Percentiles rank a stretch among this genome's conserved stretches.
These are phyloP conservation scores for Podaxis pistillaris DNA, from an alignment of 768 basidiomycete species.

Conservation along the genomic window DNA sequence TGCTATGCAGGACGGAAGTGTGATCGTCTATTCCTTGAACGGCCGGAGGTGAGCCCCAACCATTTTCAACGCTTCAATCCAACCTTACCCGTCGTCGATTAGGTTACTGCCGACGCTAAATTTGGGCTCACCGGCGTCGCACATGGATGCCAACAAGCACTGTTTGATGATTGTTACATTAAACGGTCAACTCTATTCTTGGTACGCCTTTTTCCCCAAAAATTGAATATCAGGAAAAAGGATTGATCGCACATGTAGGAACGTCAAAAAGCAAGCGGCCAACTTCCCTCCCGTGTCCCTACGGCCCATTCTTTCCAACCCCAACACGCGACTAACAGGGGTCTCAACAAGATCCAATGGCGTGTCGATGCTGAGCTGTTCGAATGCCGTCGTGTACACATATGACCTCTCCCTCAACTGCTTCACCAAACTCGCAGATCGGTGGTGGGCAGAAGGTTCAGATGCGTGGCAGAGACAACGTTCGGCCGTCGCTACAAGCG, in stretches of 20 bases:
- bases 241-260: conserved; percentile 44
- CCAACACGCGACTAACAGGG: conserved; percentile 60
- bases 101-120: conserved; percentile 79
- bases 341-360: conserved; percentile 78
- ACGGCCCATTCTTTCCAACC: conserved; percentile 51
- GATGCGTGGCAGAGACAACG: conserved; percentile 72
- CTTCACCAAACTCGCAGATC: conserved; percentile 76
- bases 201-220: conserved; percentile 42
- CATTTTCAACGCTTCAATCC: conserved; percentile 5
- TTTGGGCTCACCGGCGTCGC: conserved; percentile 68
- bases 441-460: conserved; percentile 85
- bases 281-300: conserved; percentile 69
- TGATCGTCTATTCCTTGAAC: conserved; percentile 82
- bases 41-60: conserved; percentile 67
- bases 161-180: conserved; percentile 73
- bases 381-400: conserved; percentile 75
- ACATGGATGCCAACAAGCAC: conserved; percentile 64
- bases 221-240: neutral
- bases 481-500: neutral
- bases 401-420: conserved; percentile 67
- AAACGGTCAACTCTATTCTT: conserved; percentile 69
- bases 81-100: conserved; percentile 1
- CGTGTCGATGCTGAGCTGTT: conserved; percentile 70
- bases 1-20: conserved; percentile 72
- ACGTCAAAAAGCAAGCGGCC: conserved; percentile 64